Evolutionary conservation across 768 basidiomycete species (phyloP).

Genomic region (Mycena olivaceomarginata): DNA sequence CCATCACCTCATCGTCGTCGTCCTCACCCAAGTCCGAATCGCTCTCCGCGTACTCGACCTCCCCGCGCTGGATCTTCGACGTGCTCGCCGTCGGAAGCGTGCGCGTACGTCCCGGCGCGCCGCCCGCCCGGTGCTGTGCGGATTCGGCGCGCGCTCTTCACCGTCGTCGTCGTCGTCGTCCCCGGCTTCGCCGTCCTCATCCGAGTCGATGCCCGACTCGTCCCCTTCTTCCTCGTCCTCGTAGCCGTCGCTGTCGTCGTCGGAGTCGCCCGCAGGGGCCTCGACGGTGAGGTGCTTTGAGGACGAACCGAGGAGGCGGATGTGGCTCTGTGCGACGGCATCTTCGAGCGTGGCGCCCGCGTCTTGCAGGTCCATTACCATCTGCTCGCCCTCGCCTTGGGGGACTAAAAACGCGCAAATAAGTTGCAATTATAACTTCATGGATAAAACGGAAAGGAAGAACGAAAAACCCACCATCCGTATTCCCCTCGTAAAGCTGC

Average conservation of each 20-base stretch:
- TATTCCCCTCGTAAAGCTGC: conserved; percentile 90
- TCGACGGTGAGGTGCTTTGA: conserved; percentile 78
- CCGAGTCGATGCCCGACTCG: conserved; percentile 53
- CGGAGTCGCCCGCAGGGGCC: conserved; percentile 58
- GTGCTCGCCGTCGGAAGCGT: conserved; percentile 57
- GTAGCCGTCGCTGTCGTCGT: conserved; percentile 54
- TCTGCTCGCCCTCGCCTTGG: conserved; percentile 96
- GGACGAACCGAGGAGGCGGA: conserved; percentile 90
- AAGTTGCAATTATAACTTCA: not conserved
- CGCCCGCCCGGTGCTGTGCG: conserved; percentile 71
- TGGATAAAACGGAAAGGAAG: no score
- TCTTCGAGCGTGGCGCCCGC: conserved; percentile 89
- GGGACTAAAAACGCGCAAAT: conserved; percentile 64
- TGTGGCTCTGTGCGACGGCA: conserved; percentile 85
- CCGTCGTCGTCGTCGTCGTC: conserved; percentile 57
- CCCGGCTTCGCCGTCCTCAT: conserved; percentile 43
- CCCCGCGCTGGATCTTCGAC: conserved; percentile 58
- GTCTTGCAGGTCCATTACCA: conserved; percentile 98
- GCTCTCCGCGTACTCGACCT: conserved; percentile 84
- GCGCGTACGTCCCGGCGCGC: conserved; percentile 65
- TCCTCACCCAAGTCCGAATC: conserved; percentile 82
- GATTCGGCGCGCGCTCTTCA: conserved; percentile 52
- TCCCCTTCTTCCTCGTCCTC: conserved; percentile 58
- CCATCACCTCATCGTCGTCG: conserved; percentile 58
- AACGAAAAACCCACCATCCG: conserved; percentile 70